phyloP scores from a whole-genome alignment of 495 filamentous ascomycete genomes.

The Tuber umbilicatum region DNA sequence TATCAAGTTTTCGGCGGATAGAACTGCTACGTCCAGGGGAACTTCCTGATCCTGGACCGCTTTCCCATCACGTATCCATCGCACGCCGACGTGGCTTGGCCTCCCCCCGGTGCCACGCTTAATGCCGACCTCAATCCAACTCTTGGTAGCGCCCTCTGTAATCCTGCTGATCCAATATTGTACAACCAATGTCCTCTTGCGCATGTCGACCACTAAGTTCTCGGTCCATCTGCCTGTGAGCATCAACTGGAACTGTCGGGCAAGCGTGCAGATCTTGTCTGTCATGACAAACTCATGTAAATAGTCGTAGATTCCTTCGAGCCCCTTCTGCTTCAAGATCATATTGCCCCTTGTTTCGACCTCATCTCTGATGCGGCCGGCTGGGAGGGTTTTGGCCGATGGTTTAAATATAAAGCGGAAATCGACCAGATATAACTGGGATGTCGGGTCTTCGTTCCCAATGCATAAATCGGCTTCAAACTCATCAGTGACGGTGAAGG shows the following conservation, averaged over 20 bases:
- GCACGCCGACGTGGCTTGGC: slow-evolving; percentile 54
- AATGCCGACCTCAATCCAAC: slow-evolving; percentile 59
- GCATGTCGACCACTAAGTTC: slow-evolving; percentile 62
- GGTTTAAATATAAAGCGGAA: slow-evolving; percentile 78
- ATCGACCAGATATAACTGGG: slow-evolving; percentile 88
- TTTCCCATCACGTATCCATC: slow-evolving; percentile 78
- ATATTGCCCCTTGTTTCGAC: slow-evolving; percentile 67
- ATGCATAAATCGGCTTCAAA: slow-evolving; percentile 91
- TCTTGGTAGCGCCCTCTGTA: slow-evolving; percentile 55
- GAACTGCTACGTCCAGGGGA: slow-evolving; percentile 55
- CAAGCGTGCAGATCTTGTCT: slow-evolving; percentile 73
- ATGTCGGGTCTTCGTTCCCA: slow-evolving; percentile 67
- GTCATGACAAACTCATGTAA: slow-evolving; percentile 80
- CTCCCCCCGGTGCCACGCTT: slow-evolving; percentile 40
- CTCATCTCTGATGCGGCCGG: slow-evolving; percentile 53
- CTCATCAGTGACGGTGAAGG: slow-evolving; percentile 72
- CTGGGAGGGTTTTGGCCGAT: slow-evolving; percentile 50
- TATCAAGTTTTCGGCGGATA: slow-evolving; percentile 68
- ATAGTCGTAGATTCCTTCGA: slow-evolving; percentile 72
- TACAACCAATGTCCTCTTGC: slow-evolving; percentile 71
- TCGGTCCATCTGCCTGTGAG: slow-evolving; percentile 64
- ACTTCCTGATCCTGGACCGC: slow-evolving; percentile 62
- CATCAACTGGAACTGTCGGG: slow-evolving; percentile 66
- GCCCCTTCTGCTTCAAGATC: slow-evolving; percentile 56
- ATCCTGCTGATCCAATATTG: slow-evolving; percentile 76